Conservation (phyloP, 352 stramenopile genomes). For the Pythium apleroticum region DNA sequence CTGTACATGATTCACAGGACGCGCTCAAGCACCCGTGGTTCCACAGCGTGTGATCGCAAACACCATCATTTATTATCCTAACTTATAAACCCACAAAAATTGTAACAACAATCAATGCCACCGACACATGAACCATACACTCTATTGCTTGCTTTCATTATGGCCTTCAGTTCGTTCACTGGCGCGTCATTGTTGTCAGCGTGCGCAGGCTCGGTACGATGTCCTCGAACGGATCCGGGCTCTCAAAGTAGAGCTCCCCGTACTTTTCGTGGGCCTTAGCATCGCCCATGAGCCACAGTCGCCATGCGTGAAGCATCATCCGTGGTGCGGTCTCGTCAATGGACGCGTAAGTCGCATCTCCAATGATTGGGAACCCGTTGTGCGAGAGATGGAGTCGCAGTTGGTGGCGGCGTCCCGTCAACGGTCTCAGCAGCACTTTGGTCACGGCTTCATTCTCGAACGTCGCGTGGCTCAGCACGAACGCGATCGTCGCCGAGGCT, state of each 20-base stretch:
- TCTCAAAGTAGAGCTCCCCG: conserved; percentile 65
- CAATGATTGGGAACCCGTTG: conserved; percentile 72
- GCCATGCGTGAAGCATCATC: conserved; percentile 88
- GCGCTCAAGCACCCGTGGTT: conserved; percentile 59
- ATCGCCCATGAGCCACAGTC: conserved; percentile 64
- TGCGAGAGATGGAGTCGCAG: conserved; percentile 78
- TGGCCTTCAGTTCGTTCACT: not conserved
- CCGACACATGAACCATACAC: not conserved
- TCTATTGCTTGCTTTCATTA: not conserved
- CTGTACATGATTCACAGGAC: conserved; percentile 24
- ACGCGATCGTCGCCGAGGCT: conserved; percentile 69
- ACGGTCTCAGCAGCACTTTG: conserved; percentile 77
- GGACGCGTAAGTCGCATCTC: conserved; percentile 73
- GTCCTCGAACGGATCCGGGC: conserved; percentile 59
- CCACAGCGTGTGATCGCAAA: conserved; percentile 6
- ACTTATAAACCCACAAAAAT: conserved; percentile 10
- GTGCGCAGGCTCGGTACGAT: conserved; percentile 55
- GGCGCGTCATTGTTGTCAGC: conserved; percentile 66
- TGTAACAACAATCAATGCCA: not conserved
- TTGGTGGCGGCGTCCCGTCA: conserved; percentile 83
- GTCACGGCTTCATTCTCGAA: conserved; percentile 63
- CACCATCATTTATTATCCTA: conserved; percentile 1
- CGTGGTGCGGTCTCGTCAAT: conserved; percentile 58
- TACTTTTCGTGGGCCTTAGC: conserved; percentile 45
- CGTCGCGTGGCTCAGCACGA: conserved; percentile 67